Percentiles rank a stretch among this genome's conserved stretches.
Evolutionary conservation across 2,329 filamentous ascomycete species (phyloP).

Genomic region (Stenocarpella maydis): DNA sequence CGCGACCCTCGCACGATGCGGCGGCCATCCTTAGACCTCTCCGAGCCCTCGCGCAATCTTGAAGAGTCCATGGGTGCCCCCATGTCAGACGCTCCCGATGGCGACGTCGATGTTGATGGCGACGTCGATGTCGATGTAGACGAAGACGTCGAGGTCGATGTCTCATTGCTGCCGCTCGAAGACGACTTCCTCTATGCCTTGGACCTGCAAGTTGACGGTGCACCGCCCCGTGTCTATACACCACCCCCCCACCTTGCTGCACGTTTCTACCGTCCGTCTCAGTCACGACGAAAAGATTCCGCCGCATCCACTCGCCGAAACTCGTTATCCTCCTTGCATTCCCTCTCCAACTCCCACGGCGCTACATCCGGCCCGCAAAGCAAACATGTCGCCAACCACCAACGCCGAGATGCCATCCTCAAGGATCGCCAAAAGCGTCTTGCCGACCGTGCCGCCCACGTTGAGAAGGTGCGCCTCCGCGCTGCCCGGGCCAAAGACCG

Average conservation of each 20-base stretch:
- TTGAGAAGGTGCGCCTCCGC: conserved; percentile 81
- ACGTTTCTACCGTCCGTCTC: conserved; percentile 75
- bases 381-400: conserved; percentile 79
- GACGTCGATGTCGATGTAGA: conserved; percentile 35
- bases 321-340: conserved; percentile 79
- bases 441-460: conserved; percentile 81
- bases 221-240: conserved; percentile 55
- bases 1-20: conserved; percentile 48
- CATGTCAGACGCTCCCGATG: conserved; percentile 36
- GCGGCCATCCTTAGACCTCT: conserved; percentile 43
- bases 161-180: conserved; percentile 21
- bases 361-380: conserved; percentile 70
- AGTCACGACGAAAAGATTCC: conserved; percentile 75
- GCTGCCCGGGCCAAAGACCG: conserved; percentile 78
- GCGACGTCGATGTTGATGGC: conserved; percentile 38
- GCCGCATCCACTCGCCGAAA: conserved; percentile 82
- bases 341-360: conserved; percentile 68
- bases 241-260: conserved; percentile 81
- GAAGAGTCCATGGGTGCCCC: conserved; percentile 43
- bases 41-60: conserved; percentile 43
- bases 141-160: conserved; percentile 33
- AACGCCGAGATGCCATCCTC: conserved; percentile 81
- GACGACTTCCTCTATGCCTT: conserved; percentile 34
- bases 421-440: conserved; percentile 82
- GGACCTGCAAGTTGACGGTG: conserved; percentile 29